Percentiles rank a stretch among this genome's conserved stretches.
These are phyloP conservation scores for Papiliotrema flavescens DNA, from an alignment of 1,284 basidiomycete genomes.

Conservation along the genomic window DNA sequence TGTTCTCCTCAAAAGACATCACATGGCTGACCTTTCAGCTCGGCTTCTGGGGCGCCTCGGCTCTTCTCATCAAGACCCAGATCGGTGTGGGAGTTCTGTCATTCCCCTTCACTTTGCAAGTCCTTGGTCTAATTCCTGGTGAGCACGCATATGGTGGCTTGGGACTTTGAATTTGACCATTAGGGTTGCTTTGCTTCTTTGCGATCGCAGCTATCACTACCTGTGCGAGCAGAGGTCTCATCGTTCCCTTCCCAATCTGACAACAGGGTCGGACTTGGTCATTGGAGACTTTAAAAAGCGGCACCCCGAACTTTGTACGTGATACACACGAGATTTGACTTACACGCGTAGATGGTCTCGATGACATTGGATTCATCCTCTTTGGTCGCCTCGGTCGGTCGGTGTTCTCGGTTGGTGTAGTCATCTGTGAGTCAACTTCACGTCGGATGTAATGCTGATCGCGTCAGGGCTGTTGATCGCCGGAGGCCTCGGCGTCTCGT, in stretches of 20 bases:
- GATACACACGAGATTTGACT: slow-evolving; percentile 30
- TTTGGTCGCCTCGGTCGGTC: slow-evolving; percentile 31
- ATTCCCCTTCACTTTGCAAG: neutral
- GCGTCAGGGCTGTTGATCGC: neutral
- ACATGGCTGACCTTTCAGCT: neutral
- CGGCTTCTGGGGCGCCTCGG: slow-evolving; percentile 15
- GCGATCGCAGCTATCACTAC: slow-evolving; percentile 38
- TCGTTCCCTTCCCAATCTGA: neutral
- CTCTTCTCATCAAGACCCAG: slow-evolving; percentile 38
- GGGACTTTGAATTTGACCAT: slow-evolving; percentile 22
- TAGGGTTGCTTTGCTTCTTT: slow-evolving; percentile 35
- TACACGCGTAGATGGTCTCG: slow-evolving; percentile 3
- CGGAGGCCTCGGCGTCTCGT: slow-evolving; percentile 10
- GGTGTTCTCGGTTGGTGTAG: slow-evolving; percentile 8
- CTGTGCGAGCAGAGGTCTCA: slow-evolving; percentile 18
- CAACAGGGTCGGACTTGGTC: slow-evolving; percentile 25
- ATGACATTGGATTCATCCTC: slow-evolving; percentile 29
- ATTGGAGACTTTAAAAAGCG: slow-evolving; percentile 34
- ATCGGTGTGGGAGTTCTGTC: slow-evolving; percentile 40
- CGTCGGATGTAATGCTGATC: neutral
- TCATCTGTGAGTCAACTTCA: neutral
- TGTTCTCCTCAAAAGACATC: neutral
- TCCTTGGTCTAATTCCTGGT: slow-evolving; percentile 15
- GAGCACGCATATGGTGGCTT: slow-evolving; percentile 22
- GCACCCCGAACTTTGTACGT: slow-evolving; percentile 1